phyloP scores from a whole-genome alignment of 1,284 basidiomycete species.

The Sanghuangporus weigelae region DNA sequence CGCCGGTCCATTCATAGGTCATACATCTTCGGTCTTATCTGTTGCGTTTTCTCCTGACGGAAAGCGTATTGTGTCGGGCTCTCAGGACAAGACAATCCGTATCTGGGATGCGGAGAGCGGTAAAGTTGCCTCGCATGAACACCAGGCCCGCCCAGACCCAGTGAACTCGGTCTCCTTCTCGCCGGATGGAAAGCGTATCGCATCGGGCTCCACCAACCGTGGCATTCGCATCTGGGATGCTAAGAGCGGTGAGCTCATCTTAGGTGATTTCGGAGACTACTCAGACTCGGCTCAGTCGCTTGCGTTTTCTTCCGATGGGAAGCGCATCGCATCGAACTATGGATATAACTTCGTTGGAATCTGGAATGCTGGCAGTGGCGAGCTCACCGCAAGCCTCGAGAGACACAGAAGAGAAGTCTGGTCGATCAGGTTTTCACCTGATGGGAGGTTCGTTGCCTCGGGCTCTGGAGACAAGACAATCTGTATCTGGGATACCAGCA shows the following conservation, averaged over 20 bases:
- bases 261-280: background rate
- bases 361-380: slow-evolving; percentile 14
- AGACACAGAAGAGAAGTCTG: background rate
- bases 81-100: background rate
- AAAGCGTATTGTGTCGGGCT: background rate
- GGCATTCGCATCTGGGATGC: background rate
- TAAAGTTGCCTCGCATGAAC: background rate
- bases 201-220: background rate
- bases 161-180: background rate
- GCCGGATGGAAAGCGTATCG: background rate
- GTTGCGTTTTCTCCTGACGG: background rate
- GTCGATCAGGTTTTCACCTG: slow-evolving; percentile 3
- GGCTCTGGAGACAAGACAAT: background rate
- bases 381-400: background rate
- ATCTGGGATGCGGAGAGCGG: background rate
- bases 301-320: slow-evolving; percentile 11
- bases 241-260: background rate
- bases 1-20: background rate
- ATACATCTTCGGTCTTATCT: background rate
- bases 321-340: slow-evolving; percentile 10
- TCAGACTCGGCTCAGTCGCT: background rate
- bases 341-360: slow-evolving; percentile 1
- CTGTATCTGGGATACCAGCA: background rate
- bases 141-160: too few species aligned
- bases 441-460: background rate